Conservation (phyloP, 2,329 filamentous ascomycete species). For the Parascedosporium putredinis region DNA sequence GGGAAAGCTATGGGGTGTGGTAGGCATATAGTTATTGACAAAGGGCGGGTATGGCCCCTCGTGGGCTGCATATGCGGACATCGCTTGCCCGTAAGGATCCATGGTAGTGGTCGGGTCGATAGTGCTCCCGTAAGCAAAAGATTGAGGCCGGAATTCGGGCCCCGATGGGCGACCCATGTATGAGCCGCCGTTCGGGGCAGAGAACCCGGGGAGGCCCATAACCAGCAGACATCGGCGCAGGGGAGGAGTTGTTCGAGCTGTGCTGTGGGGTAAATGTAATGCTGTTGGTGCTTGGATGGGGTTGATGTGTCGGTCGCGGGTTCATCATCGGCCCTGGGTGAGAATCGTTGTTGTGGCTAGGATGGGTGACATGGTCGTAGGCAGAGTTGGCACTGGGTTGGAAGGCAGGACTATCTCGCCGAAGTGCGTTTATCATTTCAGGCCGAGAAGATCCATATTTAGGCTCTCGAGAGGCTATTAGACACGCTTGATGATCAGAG, state of each 20-base stretch:
- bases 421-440: background rate
- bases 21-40: constrained; percentile 36
- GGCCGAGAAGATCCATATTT: too few species aligned
- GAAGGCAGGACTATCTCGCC: background rate
- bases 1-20: constrained; percentile 51
- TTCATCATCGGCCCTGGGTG: background rate
- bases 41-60: constrained; percentile 22
- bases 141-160: constrained; percentile 23
- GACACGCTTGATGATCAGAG: too few species aligned
- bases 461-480: too few species aligned
- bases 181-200: constrained; percentile 34
- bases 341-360: background rate
- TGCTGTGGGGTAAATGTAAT: constrained; percentile 45
- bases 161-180: constrained; percentile 16
- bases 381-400: background rate
- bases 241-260: constrained; percentile 48
- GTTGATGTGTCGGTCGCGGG: background rate
- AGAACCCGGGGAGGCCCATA: constrained; percentile 37
- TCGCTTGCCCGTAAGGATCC: constrained; percentile 23
- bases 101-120: constrained; percentile 25
- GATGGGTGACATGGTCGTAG: background rate
- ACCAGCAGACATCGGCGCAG: constrained; percentile 37
- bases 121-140: constrained; percentile 25
- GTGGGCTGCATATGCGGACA: constrained; percentile 21
- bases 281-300: constrained; percentile 42